Base-by-base conservation (phyloP, 495 filamentous ascomycete genomes). In the Friedmanniomyces simplex region DNA sequence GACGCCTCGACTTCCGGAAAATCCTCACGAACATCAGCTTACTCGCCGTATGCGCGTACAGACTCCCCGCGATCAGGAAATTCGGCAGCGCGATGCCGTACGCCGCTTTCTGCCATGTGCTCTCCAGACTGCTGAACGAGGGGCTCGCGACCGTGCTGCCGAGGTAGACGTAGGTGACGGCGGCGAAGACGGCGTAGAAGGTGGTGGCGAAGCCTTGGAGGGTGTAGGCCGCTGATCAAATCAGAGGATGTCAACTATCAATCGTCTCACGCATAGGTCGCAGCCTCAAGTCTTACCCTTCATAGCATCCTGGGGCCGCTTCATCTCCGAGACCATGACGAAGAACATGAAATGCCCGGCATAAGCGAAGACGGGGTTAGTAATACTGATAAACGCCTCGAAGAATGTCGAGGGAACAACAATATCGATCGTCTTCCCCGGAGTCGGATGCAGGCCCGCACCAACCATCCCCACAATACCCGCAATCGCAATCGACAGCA, bases 311-410 rank as follows among this genome's bases (percentile, higher is more conserved):
- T 79, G 73, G 0, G 79, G 79, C 22, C 66, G 65, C 57, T 77
- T 72, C 79, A 82, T 82, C 63, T 82, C 79, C 2, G 78, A 72
- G 1, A 55, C 53, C 53, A 82, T 72, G 36, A 74, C 75, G 24
- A 79, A 79, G 63, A 82, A 81, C 63, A 79, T 73, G 60, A 81
- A 68, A 34, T 68, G 68, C 10, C 69, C 69, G 2, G 72, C 70
- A 57, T 71, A 75, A 5, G 72, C 68, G 50, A 74, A 75, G 8
- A 75, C 72, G 0, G 72, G 72, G 42, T 75, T 75, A 0, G 72
- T 74, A 24, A 74, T 67, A 8, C 55, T 61, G 42, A 73, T 64
- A 55, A 75, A 75, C 1, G 70, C 71, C 0, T 57, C 52, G 42
- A 66, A 72, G 61, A 75, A 73, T 32, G 55, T 58, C 3, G 69